A percentile compares a stretch with the other conserved stretches of the same genome.
These are phyloP conservation scores for Angophora floribunda DNA, from an alignment of 345 rosid species.

Conservation along the genomic window DNA sequence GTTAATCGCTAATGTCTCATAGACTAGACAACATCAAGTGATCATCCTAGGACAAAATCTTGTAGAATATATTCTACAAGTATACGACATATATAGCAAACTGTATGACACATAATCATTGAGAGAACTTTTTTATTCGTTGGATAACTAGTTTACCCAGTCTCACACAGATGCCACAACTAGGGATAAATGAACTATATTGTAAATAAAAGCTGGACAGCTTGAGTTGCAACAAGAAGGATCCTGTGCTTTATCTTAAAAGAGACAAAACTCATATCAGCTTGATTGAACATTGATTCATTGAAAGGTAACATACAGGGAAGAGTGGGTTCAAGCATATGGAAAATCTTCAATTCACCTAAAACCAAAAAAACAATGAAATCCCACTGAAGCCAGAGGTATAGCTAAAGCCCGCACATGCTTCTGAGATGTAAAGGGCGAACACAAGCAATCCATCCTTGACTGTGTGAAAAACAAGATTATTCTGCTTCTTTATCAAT, in stretches of 20 bases:
- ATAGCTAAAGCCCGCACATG: background rate
- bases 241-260: background rate
- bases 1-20: background rate
- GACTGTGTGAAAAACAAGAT: background rate
- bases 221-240: background rate
- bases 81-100: background rate
- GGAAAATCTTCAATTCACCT: background rate
- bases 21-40: background rate
- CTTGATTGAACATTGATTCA: background rate
- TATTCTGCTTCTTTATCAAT: background rate
- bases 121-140: background rate
- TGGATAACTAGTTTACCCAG: background rate
- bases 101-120: background rate
- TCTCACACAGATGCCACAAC: background rate
- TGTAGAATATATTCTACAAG: background rate
- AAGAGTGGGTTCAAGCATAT: background rate
- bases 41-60: background rate
- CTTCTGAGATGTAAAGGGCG: background rate
- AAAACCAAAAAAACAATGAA: background rate
- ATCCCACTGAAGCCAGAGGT: background rate
- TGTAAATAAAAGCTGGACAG: background rate
- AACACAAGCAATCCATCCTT: background rate
- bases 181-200: background rate
- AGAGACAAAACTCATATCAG: background rate
- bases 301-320: background rate